Percentiles rank a stretch among this genome's conserved stretches.
These are phyloP conservation scores for Leccinum aurantiacum DNA, from an alignment of 768 basidiomycete species.

Conservation along the genomic window DNA sequence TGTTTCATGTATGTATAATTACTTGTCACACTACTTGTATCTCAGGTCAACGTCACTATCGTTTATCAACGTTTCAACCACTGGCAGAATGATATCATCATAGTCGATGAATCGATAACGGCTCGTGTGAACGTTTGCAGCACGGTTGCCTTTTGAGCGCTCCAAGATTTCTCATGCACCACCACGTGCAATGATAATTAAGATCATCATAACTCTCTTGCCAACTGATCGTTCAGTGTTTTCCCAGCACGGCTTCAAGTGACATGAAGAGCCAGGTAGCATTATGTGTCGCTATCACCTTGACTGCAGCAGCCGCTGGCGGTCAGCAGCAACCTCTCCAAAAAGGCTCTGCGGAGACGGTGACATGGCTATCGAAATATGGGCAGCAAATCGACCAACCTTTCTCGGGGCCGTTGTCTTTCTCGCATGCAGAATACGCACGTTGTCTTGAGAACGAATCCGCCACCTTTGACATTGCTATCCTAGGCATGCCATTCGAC, in stretches of 20 bases:
- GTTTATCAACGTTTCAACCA: background rate
- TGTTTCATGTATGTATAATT: background rate
- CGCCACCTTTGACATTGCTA: slow-evolving; percentile 53
- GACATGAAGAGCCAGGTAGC: slow-evolving; percentile 14
- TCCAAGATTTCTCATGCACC: background rate
- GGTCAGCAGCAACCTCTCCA: slow-evolving; percentile 20
- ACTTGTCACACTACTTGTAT: background rate
- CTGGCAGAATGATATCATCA: background rate
- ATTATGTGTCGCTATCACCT: background rate
- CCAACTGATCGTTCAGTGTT: background rate
- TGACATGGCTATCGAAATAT: slow-evolving; percentile 70
- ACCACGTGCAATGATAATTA: background rate
- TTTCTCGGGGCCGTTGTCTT: slow-evolving; percentile 80
- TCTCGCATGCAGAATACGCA: slow-evolving; percentile 75
- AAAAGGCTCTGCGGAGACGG: slow-evolving; percentile 11
- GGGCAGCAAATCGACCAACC: slow-evolving; percentile 70
- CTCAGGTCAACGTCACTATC: background rate
- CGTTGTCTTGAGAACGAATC: slow-evolving; percentile 26
- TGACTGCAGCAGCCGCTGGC: background rate
- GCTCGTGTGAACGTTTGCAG: background rate
- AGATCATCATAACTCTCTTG: background rate
- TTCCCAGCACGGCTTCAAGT: background rate
- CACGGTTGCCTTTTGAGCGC: background rate
- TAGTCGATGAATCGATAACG: background rate
- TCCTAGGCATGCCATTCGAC: slow-evolving; percentile 81